Evolutionary conservation across 352 stramenopile genomes (phyloP).

Genomic region (Aphanomyces astaci): DNA sequence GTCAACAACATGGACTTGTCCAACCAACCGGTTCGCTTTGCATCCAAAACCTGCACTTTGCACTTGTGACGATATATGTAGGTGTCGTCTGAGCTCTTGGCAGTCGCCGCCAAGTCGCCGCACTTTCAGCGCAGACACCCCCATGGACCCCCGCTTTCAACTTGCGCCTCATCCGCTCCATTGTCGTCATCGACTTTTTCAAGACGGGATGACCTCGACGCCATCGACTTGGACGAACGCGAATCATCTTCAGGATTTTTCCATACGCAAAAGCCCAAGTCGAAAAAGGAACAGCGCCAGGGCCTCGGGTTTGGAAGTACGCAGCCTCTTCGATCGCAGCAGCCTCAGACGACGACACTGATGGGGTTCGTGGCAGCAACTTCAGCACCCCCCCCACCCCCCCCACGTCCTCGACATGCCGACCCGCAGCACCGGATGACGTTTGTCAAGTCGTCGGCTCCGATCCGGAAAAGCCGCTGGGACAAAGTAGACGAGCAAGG

Average conservation of each 20-base stretch:
- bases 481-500: background rate
- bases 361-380: constrained; percentile 14
- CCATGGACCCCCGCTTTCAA: too few species aligned
- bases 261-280: constrained; percentile 40
- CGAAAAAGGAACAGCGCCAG: constrained; percentile 55
- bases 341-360: background rate
- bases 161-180: too few species aligned
- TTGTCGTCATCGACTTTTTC: too few species aligned
- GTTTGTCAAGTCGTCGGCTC: background rate
- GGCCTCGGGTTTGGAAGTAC: constrained; percentile 49
- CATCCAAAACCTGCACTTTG: too few species aligned
- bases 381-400: background rate
- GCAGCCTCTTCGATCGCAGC: background rate
- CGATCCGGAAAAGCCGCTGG: constrained; percentile 14
- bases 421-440: background rate
- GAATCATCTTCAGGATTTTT: constrained; percentile 6
- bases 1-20: constrained; percentile 83
- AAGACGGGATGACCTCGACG: constrained; percentile 19
- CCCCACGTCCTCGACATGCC: background rate
- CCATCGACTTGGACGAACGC: constrained; percentile 4
- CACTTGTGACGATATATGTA: too few species aligned
- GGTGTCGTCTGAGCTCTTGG: constrained; percentile 43
- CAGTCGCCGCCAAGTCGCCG: constrained; percentile 33
- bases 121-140: constrained; percentile 15
- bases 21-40: constrained; percentile 37